A percentile compares a stretch with the other conserved stretches of the same genome.
These are phyloP conservation scores for Erythrobasidium yunnanense DNA, from an alignment of 768 basidiomycete genomes.

Conservation along the genomic window DNA sequence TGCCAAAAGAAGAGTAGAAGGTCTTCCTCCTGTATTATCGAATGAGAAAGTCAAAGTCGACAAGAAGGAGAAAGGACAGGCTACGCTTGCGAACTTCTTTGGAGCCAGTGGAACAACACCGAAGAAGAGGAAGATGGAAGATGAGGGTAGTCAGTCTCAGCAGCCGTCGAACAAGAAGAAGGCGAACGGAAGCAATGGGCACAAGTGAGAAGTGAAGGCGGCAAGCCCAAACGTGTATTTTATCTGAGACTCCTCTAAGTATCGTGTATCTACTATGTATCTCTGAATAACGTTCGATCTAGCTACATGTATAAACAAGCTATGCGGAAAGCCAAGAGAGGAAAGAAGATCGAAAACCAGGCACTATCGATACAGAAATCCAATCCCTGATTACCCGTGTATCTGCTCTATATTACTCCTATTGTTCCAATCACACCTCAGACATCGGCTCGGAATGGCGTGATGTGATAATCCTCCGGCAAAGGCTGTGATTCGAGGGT, in stretches of 20 bases:
- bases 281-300: no score
- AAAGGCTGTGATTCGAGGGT: not conserved
- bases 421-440: not conserved
- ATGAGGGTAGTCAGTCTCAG: not conserved
- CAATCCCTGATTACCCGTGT: not conserved
- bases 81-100: constrained; percentile 14
- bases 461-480: constrained; percentile 18
- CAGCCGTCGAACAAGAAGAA: not conserved
- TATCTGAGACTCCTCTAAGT: no score
- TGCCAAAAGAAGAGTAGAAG: constrained; percentile 18
- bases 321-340: no score
- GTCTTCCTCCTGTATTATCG: constrained; percentile 18
- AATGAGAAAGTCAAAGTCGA: constrained; percentile 17
- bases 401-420: not conserved
- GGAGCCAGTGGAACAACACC: not conserved
- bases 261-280: no score
- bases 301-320: no score
- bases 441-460: not conserved
- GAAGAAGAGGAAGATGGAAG: constrained; percentile 11
- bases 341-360: no score
- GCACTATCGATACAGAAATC: no score
- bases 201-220: no score
- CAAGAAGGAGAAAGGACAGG: constrained; percentile 26
- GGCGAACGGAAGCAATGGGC: no score
- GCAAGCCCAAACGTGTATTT: no score